Evolutionary conservation across 2,329 filamentous ascomycete genomes (phyloP).

Genomic region (Neofusicoccum ribis): DNA sequence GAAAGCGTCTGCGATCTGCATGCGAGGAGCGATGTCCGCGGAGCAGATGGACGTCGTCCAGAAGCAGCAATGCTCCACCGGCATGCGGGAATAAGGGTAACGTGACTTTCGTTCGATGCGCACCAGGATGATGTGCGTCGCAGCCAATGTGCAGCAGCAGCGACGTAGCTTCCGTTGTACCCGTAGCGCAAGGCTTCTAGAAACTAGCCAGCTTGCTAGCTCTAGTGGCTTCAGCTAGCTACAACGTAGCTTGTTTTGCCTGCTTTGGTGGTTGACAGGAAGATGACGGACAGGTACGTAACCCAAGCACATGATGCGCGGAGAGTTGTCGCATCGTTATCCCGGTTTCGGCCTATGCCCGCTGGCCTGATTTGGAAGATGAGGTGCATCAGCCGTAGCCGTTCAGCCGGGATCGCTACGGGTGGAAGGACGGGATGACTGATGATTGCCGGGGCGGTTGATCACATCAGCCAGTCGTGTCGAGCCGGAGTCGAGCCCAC

Average conservation of each 20-base stretch:
- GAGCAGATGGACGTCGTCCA: neutral
- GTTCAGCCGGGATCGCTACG: neutral
- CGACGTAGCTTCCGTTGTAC: neutral
- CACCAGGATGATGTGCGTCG: neutral
- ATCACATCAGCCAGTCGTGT: neutral
- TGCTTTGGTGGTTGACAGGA: neutral
- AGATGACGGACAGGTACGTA: neutral
- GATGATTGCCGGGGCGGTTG: neutral
- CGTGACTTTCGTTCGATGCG: neutral
- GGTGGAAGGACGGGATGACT: conserved; percentile 1
- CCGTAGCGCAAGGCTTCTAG: neutral
- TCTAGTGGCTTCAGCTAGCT: neutral
- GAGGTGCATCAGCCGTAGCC: neutral
- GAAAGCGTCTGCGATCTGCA: neutral
- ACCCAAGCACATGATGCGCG: neutral
- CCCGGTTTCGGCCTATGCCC: neutral
- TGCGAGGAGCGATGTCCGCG: neutral
- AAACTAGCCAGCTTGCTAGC: neutral
- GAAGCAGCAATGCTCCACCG: neutral
- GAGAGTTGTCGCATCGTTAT: neutral
- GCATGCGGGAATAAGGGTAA: neutral
- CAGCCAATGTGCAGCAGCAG: neutral
- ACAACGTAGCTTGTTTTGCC: neutral
- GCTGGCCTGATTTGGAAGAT: neutral
- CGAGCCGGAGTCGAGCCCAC: neutral